phyloP scores from a whole-genome alignment of 345 rosid species.

The Geranium brycei region DNA sequence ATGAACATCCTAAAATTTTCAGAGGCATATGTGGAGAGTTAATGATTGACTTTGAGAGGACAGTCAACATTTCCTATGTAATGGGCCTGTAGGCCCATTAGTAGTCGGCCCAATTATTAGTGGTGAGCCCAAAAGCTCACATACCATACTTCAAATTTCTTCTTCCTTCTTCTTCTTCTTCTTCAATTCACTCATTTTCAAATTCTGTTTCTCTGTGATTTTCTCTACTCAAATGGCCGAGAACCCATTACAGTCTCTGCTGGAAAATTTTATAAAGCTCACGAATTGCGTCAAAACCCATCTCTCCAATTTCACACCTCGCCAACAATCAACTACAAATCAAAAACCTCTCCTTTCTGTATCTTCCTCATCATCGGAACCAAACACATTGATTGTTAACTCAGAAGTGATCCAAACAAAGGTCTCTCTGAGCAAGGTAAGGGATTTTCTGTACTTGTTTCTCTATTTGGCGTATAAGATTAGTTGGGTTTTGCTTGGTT shows the following conservation, averaged over 20 bases:
- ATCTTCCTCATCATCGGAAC: slow-evolving; percentile 18
- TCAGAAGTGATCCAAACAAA: neutral
- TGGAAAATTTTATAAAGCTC: slow-evolving; percentile 29
- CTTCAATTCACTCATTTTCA: slow-evolving; percentile 2
- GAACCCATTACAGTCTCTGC: slow-evolving; percentile 39
- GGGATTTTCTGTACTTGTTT: neutral
- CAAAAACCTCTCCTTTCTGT: slow-evolving; percentile 22
- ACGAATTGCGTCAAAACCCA: slow-evolving; percentile 43
- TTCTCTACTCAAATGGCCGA: slow-evolving; percentile 25
- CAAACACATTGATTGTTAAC: slow-evolving; percentile 10
- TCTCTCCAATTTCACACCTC: slow-evolving; percentile 32
- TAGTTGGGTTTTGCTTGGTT: neutral
- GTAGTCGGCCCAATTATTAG: too few species aligned
- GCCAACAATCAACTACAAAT: slow-evolving; percentile 8
- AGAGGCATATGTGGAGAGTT: too few species aligned
- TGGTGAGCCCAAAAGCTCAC: too few species aligned
- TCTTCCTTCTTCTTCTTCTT: neutral
- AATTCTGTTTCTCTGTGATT: neutral
- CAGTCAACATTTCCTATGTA: too few species aligned
- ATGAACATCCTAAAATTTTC: too few species aligned
- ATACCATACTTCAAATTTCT: neutral
- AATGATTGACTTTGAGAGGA: too few species aligned
- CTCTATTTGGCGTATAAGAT: neutral
- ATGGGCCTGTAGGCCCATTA: too few species aligned
- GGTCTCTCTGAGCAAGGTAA: slow-evolving; percentile 35